phyloP scores from a whole-genome alignment of 2,329 filamentous ascomycete species.

The Mycosphaerella sp. region DNA sequence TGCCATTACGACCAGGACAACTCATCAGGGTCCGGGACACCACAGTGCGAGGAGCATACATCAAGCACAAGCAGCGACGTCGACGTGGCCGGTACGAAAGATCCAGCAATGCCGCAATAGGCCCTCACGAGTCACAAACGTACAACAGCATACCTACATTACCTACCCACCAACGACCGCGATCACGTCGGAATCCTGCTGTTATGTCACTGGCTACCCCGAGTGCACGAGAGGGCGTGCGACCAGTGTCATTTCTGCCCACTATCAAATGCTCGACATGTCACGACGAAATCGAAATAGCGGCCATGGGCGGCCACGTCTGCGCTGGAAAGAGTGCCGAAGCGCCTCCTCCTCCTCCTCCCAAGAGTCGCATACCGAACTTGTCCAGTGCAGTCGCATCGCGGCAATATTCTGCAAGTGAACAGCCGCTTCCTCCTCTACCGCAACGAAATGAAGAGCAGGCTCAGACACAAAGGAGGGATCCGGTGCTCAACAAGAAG shows the following conservation, averaged over 20 bases:
- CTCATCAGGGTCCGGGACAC: not conserved
- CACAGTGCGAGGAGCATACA: not conserved
- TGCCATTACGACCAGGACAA: not conserved
- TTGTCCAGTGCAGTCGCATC: constrained; percentile 27
- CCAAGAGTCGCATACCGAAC: constrained; percentile 18
- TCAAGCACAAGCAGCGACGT: not conserved
- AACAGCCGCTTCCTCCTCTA: not conserved
- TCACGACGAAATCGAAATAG: constrained; percentile 69
- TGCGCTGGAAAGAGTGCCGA: constrained; percentile 42
- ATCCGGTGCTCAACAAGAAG: constrained; percentile 17
- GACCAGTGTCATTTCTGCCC: constrained; percentile 66
- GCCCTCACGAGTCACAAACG: constrained; percentile 3
- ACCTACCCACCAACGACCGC: not conserved
- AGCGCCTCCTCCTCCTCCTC: not conserved
- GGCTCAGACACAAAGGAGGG: constrained; percentile 7
- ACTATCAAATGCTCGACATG: constrained; percentile 85
- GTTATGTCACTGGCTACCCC: constrained; percentile 29
- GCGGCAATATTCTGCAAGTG: constrained; percentile 18
- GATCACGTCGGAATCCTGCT: not conserved
- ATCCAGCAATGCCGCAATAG: constrained; percentile 3
- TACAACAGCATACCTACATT: not conserved
- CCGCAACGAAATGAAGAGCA: constrained; percentile 9
- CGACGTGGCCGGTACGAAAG: not conserved
- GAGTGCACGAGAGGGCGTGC: constrained; percentile 34
- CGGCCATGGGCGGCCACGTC: constrained; percentile 75